These are phyloP conservation scores for Fusarium pseudoanthophilum DNA, from an alignment of 2,329 filamentous ascomycete genomes.

Conservation along the genomic window DNA sequence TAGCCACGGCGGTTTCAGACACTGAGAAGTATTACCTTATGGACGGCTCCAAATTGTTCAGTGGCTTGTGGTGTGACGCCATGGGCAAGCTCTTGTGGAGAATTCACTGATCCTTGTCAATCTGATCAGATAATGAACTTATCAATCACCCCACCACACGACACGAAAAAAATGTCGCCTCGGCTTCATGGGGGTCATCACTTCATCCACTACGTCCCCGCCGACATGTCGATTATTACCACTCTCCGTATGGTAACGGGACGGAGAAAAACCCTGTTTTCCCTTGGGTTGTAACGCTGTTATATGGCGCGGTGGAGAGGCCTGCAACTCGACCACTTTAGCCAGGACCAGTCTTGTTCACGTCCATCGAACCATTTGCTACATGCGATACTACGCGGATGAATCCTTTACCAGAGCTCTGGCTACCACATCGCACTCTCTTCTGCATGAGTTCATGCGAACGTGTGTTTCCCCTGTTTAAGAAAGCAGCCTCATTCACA, in stretches of 20 bases:
- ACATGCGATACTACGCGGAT: not conserved
- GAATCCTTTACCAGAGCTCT: not conserved
- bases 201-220: slow-evolving; percentile 10
- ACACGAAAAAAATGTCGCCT: slow-evolving; percentile 4
- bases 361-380: slow-evolving; percentile 5
- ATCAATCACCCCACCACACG: slow-evolving; percentile 37
- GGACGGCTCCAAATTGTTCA: not conserved
- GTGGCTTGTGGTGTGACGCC: slow-evolving; percentile 26
- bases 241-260: slow-evolving; percentile 12
- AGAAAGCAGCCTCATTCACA: slow-evolving; percentile 1
- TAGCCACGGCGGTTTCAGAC: slow-evolving; percentile 2
- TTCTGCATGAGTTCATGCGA: not conserved
- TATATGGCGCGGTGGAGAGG: slow-evolving; percentile 8
- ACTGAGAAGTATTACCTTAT: not conserved
- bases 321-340: slow-evolving; percentile 18
- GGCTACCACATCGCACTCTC: not conserved
- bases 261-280: slow-evolving; percentile 8
- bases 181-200: not conserved
- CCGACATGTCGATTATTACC: slow-evolving; percentile 28
- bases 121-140: slow-evolving; percentile 39
- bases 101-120: slow-evolving; percentile 18
- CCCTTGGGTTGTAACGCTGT: not conserved
- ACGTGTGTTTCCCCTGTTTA: not conserved
- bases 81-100: slow-evolving; percentile 17
- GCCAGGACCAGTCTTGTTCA: not conserved